These are phyloP conservation scores for Rhodamnia argentea DNA, from an alignment of 345 rosid genomes.

Conservation along the genomic window DNA sequence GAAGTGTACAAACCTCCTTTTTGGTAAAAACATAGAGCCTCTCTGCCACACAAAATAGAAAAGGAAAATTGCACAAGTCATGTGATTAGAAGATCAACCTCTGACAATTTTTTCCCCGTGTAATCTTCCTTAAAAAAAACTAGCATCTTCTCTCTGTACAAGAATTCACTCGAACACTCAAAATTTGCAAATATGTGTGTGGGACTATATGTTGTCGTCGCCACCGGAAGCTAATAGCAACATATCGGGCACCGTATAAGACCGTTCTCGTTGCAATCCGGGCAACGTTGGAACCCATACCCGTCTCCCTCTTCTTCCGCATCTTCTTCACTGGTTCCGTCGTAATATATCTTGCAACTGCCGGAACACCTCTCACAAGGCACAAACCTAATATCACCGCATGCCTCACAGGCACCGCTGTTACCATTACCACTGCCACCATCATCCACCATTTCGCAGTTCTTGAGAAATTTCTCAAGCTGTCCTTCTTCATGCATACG, in stretches of 20 bases:
- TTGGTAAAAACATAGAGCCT: neutral
- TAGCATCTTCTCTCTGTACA: constrained; percentile 22
- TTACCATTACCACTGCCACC: constrained; percentile 3
- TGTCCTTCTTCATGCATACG: constrained; percentile 71
- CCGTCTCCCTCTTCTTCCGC: constrained; percentile 8
- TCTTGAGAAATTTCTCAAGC: constrained; percentile 54
- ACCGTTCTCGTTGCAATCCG: constrained; percentile 96
- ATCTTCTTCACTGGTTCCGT: constrained; percentile 14
- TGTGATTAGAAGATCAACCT: neutral
- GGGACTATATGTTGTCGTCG: neutral
- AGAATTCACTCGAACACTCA: constrained; percentile 6
- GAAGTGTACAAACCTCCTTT: neutral
- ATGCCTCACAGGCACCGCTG: constrained; percentile 58
- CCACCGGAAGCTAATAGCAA: constrained; percentile 23
- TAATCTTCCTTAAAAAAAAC: neutral
- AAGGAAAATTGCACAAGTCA: neutral
- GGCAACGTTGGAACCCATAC: constrained; percentile 72
- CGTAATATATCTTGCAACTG: constrained; percentile 71
- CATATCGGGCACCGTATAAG: constrained; percentile 68
- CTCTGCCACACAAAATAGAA: neutral
- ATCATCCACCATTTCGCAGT: constrained; percentile 43
- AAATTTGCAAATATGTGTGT: neutral
- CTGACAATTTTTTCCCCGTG: neutral
- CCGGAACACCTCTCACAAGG: constrained; percentile 91
- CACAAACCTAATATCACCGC: constrained; percentile 85